A percentile compares a stretch with the other conserved stretches of the same genome.
Conservation (phyloP, 164 flowering plant genomes). For the Stephania japonica region DNA sequence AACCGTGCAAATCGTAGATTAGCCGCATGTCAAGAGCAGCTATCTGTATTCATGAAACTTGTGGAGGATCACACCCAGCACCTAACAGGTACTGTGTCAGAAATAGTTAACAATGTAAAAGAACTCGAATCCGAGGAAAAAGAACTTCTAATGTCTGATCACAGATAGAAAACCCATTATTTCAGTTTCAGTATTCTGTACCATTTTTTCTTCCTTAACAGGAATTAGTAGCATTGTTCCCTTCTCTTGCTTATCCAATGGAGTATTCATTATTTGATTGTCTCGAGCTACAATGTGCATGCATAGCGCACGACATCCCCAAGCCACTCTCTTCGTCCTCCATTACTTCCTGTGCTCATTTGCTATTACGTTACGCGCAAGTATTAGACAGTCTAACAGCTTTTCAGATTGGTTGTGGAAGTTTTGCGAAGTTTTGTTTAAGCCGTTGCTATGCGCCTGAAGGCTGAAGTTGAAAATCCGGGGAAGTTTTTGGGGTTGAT, state of each 20-base stretch:
- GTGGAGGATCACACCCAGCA: constrained; percentile 31
- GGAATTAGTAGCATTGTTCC: background rate
- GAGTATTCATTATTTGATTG: background rate
- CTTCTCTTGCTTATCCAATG: background rate
- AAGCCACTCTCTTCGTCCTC: no score
- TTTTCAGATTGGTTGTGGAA: no score
- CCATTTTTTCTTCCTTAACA: constrained; percentile 6
- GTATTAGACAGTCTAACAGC: no score
- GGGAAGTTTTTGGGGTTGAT: no score
- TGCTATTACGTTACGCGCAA: no score
- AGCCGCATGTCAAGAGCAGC: constrained; percentile 33
- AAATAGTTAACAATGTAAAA: constrained; percentile 19
- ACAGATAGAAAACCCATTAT: background rate
- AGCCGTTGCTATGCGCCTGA: no score
- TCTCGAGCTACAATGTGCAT: no score
- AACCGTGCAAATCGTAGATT: constrained; percentile 22
- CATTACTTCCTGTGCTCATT: no score
- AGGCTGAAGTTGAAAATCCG: no score
- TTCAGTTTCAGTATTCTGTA: constrained; percentile 2
- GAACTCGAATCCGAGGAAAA: constrained; percentile 23
- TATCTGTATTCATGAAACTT: constrained; percentile 26
- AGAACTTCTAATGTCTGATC: constrained; percentile 4
- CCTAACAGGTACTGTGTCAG: constrained; percentile 24
- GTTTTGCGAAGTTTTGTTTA: no score
- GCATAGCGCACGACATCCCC: no score